Conservation (phyloP, 768 basidiomycete genomes). For the Gymnopilus dilepis region DNA sequence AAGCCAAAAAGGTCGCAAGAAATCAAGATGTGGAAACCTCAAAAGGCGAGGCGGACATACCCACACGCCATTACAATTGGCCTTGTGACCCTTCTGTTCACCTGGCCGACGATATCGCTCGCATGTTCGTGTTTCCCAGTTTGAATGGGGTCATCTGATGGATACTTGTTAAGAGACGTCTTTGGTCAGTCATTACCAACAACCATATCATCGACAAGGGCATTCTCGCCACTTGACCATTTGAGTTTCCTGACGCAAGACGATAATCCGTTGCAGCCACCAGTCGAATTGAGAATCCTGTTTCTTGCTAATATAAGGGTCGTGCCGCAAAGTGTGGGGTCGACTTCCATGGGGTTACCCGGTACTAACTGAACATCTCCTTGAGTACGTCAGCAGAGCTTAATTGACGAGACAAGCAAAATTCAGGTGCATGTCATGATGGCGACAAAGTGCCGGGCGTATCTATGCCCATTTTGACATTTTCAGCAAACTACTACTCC, state of each 20-base stretch:
- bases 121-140: conserved; percentile 10
- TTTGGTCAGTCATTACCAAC: background rate
- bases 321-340: conserved; percentile 2
- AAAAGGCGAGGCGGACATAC: background rate
- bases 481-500: background rate
- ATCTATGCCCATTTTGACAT: background rate
- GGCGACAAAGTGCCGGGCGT: background rate
- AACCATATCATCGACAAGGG: background rate
- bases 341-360: background rate
- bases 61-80: background rate
- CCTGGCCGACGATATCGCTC: conserved; percentile 26
- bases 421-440: background rate
- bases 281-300: too few relatives aligned
- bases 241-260: background rate
- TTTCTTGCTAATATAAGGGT: background rate
- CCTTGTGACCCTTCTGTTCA: conserved; percentile 24
- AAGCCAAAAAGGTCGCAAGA: conserved; percentile 1
- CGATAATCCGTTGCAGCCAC: background rate
- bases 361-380: background rate
- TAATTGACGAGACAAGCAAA: background rate
- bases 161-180: background rate
- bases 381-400: conserved; percentile 4
- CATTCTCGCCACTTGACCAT: background rate
- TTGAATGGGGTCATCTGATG: conserved; percentile 21
- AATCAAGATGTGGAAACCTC: background rate